Evolutionary conservation across 371 early-diverging fungal species (phyloP).

Genomic region (Mortierella sp.): DNA sequence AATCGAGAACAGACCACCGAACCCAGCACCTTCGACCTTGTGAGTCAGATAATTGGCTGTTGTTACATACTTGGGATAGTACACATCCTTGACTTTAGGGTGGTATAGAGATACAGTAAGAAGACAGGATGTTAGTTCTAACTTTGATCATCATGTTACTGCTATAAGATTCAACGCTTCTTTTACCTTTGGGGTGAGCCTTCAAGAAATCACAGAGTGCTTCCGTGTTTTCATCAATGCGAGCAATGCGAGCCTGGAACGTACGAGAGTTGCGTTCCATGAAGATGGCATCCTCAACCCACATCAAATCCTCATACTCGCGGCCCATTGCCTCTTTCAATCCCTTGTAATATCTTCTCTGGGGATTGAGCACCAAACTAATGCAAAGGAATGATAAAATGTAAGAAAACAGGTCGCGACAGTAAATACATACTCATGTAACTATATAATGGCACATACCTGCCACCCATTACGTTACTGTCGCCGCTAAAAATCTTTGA

Average conservation of each 20-base stretch:
- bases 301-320: constrained; percentile 86
- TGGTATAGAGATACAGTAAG: background rate
- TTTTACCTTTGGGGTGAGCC: constrained; percentile 72
- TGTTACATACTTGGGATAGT: constrained; percentile 89
- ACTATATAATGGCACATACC: constrained; percentile 57
- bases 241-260: constrained; percentile 77
- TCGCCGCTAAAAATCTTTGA: constrained; percentile 96
- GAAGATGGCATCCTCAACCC: constrained; percentile 94
- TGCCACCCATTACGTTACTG: constrained; percentile 98
- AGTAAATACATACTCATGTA: background rate
- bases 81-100: constrained; percentile 72
- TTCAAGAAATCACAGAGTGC: constrained; percentile 78
- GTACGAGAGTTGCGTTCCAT: constrained; percentile 95
- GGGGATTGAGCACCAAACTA: constrained; percentile 89
- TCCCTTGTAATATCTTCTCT: constrained; percentile 64
- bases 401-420: background rate
- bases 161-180: too few species aligned
- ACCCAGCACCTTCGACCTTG: constrained; percentile 76
- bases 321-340: constrained; percentile 66
- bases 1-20: constrained; percentile 92
- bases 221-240: constrained; percentile 87
- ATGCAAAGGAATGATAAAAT: constrained; percentile 1
- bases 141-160: too few species aligned
- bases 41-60: constrained; percentile 74
- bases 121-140: background rate